Evolutionary conservation across 345 rosid genomes (phyloP), one percentile per base, ranked within the genome.

Genomic region (Syzygium jambos): DNA sequence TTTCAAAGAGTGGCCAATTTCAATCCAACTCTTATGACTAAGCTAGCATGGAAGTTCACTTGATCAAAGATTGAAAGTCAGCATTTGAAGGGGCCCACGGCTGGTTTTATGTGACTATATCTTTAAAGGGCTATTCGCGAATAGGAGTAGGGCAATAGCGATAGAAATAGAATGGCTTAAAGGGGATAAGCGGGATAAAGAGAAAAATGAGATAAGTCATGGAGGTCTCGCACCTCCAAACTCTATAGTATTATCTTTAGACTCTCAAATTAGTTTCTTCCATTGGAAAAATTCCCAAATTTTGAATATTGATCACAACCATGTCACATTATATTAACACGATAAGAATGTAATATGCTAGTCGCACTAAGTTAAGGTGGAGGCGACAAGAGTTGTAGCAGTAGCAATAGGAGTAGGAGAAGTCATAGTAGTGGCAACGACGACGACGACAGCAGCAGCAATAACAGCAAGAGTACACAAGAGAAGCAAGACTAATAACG

Each of bases 401-500:
- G 7, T 73, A 19, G 80, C 43, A 73, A 5, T 73, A 38, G 80
- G 25, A 38, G 25, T 19, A 41, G 0, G 5, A 9, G 14, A 25
- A 57, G 11, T 56, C n/a, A 4, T 56, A 23, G 13, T 25, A 19
- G 0, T 13, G 13, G 41, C 23, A 19, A 9, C 4, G 5, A 22
- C 3, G 8, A 68, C 25, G 1, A 19, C 0, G 13, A 10, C 61
- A 56, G 0, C 13, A 22, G 3, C 21, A 55, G 7, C 11, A 55
- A 55, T 5, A 19, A 41, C 3, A 73, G 7, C 0, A 73, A 34
- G 14, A 19, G 12, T 19, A 38, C 80, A 73, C 38, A 55, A 5
- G 49, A 73, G 46, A 0, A 19, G 0, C 11, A 5, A 6, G 11
- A 1, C 13, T 5, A 0, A 43, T 73, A 19, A 55, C 9, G 59